Conservation (phyloP, 2,329 filamentous ascomycete species). For the Ascocoryne sarcoides region DNA sequence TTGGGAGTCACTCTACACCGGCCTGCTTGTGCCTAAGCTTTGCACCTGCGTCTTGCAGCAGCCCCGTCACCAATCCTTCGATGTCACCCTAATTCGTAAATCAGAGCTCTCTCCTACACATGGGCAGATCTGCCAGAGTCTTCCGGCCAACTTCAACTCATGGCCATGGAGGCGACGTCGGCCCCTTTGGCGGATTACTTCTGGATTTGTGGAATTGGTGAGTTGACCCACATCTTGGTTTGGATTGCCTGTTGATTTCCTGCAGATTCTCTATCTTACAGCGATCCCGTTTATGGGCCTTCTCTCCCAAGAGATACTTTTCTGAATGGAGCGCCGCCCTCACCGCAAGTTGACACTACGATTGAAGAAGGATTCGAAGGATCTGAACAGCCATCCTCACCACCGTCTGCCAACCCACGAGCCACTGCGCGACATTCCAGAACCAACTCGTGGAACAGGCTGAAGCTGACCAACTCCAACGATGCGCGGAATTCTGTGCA, state of each 20-base stretch:
- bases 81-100: conserved; percentile 14
- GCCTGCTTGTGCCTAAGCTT: too few relatives aligned
- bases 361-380: conserved; percentile 49
- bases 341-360: conserved; percentile 42
- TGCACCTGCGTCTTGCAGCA: too few relatives aligned
- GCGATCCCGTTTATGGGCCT: conserved; percentile 39
- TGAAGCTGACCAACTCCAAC: conserved; percentile 46
- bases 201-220: conserved; percentile 66
- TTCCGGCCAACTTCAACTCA: too few relatives aligned
- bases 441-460: conserved; percentile 49
- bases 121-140: conserved; percentile 7
- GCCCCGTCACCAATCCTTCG: too few relatives aligned
- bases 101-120: conserved; percentile 2
- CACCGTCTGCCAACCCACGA: conserved; percentile 14
- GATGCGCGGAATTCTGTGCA: conserved; percentile 44
- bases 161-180: conserved; percentile 38
- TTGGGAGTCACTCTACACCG: too few relatives aligned
- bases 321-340: conserved; percentile 17
- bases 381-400: conserved; percentile 39
- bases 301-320: conserved; percentile 13
- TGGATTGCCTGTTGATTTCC: too few relatives aligned
- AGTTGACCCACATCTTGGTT: too few relatives aligned
- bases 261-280: conserved; percentile 54
- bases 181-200: conserved; percentile 66
- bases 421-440: conserved; percentile 48